Evolutionary conservation across 345 rosid species (phyloP).

Genomic region (Litchi chinensis): DNA sequence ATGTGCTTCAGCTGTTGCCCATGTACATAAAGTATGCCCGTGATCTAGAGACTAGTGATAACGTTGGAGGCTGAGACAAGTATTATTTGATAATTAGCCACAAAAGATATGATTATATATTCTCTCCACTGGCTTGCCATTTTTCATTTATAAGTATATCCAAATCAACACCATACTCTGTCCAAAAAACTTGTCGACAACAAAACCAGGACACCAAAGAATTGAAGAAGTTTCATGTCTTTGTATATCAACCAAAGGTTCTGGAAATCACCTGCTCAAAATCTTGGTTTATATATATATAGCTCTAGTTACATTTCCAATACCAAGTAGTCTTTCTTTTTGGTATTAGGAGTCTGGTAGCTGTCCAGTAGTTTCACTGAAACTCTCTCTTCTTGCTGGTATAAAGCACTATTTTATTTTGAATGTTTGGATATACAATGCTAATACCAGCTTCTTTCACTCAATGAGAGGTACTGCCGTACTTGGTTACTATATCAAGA

Average conservation of each 20-base stretch:
- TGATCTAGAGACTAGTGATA: conserved; percentile 28
- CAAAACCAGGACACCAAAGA: conserved; percentile 6
- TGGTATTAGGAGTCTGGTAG: not conserved
- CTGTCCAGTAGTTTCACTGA: not conserved
- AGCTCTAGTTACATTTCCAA: not conserved
- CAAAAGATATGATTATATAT: conserved; percentile 7
- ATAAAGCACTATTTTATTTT: not conserved
- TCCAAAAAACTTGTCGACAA: conserved; percentile 12
- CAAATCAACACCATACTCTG: conserved; percentile 3
- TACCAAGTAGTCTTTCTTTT: not conserved
- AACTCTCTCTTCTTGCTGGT: not conserved
- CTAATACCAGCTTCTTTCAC: not conserved
- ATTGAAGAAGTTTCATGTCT: not conserved
- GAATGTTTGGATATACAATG: not conserved
- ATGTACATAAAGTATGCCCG: conserved; percentile 8
- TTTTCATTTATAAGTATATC: not conserved
- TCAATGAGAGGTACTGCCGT: not conserved
- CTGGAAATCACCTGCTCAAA: not conserved
- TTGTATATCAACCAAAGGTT: not conserved
- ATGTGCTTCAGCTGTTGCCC: conserved; percentile 1
- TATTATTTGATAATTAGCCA: not conserved
- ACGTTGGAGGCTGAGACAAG: conserved; percentile 6
- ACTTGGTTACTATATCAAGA: not conserved
- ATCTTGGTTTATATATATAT: not conserved
- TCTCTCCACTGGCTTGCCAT: conserved; percentile 7